phyloP scores from a whole-genome alignment of 2,329 filamentous ascomycete genomes.

The Cordyceps cateniannulata region DNA sequence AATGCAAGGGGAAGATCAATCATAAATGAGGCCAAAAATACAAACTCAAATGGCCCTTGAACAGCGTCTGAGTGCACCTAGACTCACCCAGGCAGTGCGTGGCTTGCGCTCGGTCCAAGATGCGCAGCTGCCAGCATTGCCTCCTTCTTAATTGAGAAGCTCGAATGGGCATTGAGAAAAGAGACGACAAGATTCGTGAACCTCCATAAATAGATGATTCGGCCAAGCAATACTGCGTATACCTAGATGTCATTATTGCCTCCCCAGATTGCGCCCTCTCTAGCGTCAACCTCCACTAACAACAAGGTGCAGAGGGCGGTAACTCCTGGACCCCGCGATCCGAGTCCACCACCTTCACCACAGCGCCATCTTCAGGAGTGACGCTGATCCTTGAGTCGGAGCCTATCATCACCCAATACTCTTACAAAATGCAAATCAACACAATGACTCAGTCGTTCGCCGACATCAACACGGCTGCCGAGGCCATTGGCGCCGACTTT shows the following conservation, averaged over 20 bases:
- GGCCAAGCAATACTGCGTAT: no score
- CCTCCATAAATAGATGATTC: no score
- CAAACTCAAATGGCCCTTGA: not conserved
- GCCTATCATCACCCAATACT: not conserved
- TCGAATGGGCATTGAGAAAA: not conserved
- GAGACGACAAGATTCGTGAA: not conserved
- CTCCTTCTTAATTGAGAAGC: not conserved
- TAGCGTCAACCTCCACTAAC: no score
- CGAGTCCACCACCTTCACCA: not conserved
- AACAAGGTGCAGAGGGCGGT: no score
- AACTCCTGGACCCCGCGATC: not conserved
- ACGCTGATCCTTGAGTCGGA: not conserved
- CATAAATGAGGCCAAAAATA: not conserved
- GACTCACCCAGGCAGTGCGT: not conserved
- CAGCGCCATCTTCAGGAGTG: not conserved
- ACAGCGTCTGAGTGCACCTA: not conserved
- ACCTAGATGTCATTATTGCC: no score
- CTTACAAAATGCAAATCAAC: not conserved
- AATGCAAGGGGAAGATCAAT: not conserved
- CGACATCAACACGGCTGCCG: constrained; percentile 26
- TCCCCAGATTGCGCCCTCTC: no score
- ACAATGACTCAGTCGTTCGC: not conserved
- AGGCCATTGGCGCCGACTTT: constrained; percentile 18
- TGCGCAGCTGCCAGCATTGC: not conserved
- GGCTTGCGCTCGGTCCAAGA: not conserved